Evolutionary conservation across 768 basidiomycete genomes (phyloP), one percentile per base, ranked within the genome.

Genomic region (Boletus fagicola): DNA sequence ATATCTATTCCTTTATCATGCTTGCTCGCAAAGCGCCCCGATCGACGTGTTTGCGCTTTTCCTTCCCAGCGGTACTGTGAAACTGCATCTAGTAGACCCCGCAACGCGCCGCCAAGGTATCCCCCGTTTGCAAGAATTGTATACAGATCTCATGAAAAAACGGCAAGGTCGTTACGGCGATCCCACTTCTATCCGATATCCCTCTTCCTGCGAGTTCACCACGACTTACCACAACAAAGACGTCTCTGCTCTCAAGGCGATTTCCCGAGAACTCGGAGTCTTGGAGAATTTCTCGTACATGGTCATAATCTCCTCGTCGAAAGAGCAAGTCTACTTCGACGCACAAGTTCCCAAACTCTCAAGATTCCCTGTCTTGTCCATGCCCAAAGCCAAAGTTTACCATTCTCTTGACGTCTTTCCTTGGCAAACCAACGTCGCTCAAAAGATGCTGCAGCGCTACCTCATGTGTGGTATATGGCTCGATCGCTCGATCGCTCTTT

Each of bases 21-120:
- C 88, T 20, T 84, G 80, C 56, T 84, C 93, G 12, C 81, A 83
- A 52, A 87, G 79, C 47, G 83, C 83, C 0, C 80, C 85, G 8
- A 80, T 96, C 22, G 94, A 98, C 64, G 83, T 97, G 18, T 94
- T 96, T 65, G 89, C 88, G 0, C 77, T 97, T 33, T 96, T 98
- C 76, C 78, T 87, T 36, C 92, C 93, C 0, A 76, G 70, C 30
- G 87, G 87, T 0, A 60, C 74, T 11, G 86, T 87, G 38, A 89
- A 86, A 64, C 77, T 98, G 3, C 94, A 94, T 69, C 75, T 97
- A 50, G 94, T 98, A 54, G 97, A 98, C 70, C 87, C 87, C 39
- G 93, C 93, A 16, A 83, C 85, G n/a, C 85, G 86, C 39, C 85
- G 94, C 44, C 94, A 96, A 65, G 82, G 86, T 6, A 84, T 98